A percentile compares a stretch with the other conserved stretches of the same genome.
These are phyloP conservation scores for Blastomyces emzantsi DNA, from an alignment of 2,329 filamentous ascomycete genomes.

Conservation along the genomic window DNA sequence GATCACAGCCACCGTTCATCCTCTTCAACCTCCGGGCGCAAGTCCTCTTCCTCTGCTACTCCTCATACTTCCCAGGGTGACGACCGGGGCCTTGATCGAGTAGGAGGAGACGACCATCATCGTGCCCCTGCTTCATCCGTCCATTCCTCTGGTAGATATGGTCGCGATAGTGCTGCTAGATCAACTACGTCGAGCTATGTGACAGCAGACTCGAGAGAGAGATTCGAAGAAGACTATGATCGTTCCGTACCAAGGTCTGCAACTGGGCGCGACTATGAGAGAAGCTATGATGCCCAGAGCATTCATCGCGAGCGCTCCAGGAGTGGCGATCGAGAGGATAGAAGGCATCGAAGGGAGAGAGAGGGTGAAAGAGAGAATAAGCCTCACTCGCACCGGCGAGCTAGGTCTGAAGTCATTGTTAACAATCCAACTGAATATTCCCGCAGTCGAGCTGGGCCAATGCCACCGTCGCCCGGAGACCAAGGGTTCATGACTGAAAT, in stretches of 20 bases:
- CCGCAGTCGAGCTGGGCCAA: background rate
- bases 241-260: conserved; percentile 13
- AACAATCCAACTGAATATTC: conserved; percentile 7
- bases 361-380: conserved; percentile 15
- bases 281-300: background rate
- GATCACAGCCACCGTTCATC: conserved; percentile 22
- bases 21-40: conserved; percentile 31
- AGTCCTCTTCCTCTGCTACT: conserved; percentile 22
- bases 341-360: conserved; percentile 21
- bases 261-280: conserved; percentile 7
- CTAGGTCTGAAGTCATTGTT: conserved; percentile 9
- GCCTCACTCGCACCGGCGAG: conserved; percentile 16
- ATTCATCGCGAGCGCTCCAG: conserved; percentile 19
- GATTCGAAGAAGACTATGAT: conserved; percentile 21
- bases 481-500: conserved; percentile 26
- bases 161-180: conserved; percentile 12
- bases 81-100: conserved; percentile 35
- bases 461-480: background rate
- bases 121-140: conserved; percentile 12
- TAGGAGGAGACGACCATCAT: conserved; percentile 17
- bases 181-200: conserved; percentile 28
- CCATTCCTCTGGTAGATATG: conserved; percentile 16
- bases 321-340: conserved; percentile 17
- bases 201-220: conserved; percentile 29
- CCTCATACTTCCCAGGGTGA: conserved; percentile 30